These are phyloP conservation scores for Clonostachys chloroleuca DNA, from an alignment of 2,329 filamentous ascomycete genomes.

Conservation along the genomic window DNA sequence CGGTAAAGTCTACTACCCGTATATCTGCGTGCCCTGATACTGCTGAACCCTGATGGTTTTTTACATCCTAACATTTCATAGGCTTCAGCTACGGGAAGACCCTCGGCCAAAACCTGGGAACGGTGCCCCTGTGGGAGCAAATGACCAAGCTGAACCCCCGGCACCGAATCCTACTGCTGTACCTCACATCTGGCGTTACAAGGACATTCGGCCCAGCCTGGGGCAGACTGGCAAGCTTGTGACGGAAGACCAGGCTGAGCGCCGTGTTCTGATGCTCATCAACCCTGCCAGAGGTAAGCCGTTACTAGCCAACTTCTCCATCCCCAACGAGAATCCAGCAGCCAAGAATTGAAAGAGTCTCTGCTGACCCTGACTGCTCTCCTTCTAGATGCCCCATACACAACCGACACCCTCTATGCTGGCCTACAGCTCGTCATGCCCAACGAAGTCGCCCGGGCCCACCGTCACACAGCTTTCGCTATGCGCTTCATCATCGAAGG, in stretches of 20 bases:
- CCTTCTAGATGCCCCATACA: constrained; percentile 45
- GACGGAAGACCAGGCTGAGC: constrained; percentile 24
- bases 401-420: constrained; percentile 50
- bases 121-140: constrained; percentile 65
- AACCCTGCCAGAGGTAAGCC: constrained; percentile 22
- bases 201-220: constrained; percentile 21
- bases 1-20: constrained; percentile 84
- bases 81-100: constrained; percentile 55
- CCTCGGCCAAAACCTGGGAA: constrained; percentile 59
- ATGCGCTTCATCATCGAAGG: constrained; percentile 52
- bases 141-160: constrained; percentile 89
- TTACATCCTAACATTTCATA: too few relatives aligned
- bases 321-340: not conserved
- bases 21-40: constrained; percentile 15
- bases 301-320: constrained; percentile 7
- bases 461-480: constrained; percentile 49
- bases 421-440: constrained; percentile 50
- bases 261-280: constrained; percentile 28
- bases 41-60: not conserved
- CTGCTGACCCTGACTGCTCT: not conserved
- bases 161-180: constrained; percentile 89
- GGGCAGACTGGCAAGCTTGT: constrained; percentile 18
- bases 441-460: constrained; percentile 44
- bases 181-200: constrained; percentile 81
- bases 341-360: too few relatives aligned